Evolutionary conservation across 306 rosid species (phyloP).

Genomic region (Quercus parvula): DNA sequence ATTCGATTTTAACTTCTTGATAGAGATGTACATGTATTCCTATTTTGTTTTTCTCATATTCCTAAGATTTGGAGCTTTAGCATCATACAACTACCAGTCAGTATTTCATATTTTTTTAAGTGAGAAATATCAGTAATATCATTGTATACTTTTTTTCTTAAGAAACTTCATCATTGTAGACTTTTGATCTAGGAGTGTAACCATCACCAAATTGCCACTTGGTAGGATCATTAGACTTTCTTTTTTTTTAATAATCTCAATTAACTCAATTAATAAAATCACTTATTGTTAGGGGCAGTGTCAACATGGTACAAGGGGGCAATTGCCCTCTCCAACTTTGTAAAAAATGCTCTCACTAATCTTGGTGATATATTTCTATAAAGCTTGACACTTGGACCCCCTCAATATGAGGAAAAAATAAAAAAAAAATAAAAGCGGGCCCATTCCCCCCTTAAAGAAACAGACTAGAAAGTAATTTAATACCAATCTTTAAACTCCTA

Average conservation of each 20-base stretch:
- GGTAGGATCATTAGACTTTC: background rate
- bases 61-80: background rate
- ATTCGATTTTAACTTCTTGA: background rate
- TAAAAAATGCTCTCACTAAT: too few relatives aligned
- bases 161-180: background rate
- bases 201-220: constrained; percentile 16
- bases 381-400: too few relatives aligned
- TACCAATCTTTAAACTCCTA: too few relatives aligned
- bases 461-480: too few relatives aligned
- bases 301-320: too few relatives aligned
- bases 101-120: background rate
- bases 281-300: too few relatives aligned
- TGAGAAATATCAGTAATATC: background rate
- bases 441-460: too few relatives aligned
- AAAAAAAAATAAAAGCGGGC: too few relatives aligned
- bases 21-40: background rate
- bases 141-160: background rate
- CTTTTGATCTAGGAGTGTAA: background rate
- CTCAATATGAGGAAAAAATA: too few relatives aligned
- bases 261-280: too few relatives aligned
- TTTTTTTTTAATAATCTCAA: background rate
- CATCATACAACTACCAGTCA: background rate
- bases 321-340: too few relatives aligned
- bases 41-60: background rate
- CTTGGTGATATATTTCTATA: too few relatives aligned